Conservation (phyloP, 78 protist species). For the Speleostelium caveatum region DNA sequence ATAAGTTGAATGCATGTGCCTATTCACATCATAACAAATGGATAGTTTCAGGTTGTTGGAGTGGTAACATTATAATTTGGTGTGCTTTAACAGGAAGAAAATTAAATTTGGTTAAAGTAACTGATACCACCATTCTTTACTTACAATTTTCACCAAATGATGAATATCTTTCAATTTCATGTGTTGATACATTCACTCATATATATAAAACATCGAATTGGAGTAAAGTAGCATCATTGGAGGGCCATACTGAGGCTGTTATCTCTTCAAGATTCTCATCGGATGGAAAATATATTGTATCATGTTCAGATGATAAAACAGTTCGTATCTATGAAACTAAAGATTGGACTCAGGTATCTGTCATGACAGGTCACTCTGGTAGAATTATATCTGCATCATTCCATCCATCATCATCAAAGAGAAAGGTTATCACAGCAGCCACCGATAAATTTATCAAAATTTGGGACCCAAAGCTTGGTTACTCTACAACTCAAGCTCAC, state of each 20-base stretch:
- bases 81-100: not conserved
- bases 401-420: constrained; percentile 26
- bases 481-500: not conserved
- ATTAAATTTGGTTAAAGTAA: not conserved
- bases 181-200: constrained; percentile 50
- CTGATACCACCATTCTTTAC: constrained; percentile 18
- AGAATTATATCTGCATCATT: constrained; percentile 53
- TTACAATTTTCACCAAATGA: constrained; percentile 45
- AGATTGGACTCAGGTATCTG: constrained; percentile 63
- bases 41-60: constrained; percentile 64
- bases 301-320: constrained; percentile 78
- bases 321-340: constrained; percentile 25
- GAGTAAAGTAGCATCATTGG: constrained; percentile 30
- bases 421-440: constrained; percentile 42
- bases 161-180: constrained; percentile 13
- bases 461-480: constrained; percentile 73
- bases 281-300: constrained; percentile 41
- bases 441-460: constrained; percentile 62
- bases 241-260: constrained; percentile 63
- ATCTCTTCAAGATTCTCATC: constrained; percentile 41
- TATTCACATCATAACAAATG: constrained; percentile 9
- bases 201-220: not conserved
- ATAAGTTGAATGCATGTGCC: constrained; percentile 48
- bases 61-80: constrained; percentile 54
- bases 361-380: constrained; percentile 80